These are phyloP conservation scores for Microstegium vimineum DNA, from an alignment of 176 grass and related monocot genomes.

Conservation along the genomic window DNA sequence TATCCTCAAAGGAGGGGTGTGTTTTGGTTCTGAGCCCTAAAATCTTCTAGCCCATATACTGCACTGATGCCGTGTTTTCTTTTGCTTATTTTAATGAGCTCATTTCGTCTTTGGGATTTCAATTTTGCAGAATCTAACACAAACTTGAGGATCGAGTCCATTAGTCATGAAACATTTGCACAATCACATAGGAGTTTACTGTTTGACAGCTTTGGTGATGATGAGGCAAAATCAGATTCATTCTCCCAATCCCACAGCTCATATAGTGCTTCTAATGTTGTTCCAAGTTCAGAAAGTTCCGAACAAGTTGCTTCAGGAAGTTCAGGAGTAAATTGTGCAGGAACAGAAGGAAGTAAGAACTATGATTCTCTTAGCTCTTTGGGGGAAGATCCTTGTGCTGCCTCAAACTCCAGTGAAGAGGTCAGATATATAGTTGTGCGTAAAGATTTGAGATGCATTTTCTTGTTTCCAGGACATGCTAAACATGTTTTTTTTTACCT, in stretches of 20 bases:
- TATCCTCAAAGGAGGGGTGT: slow-evolving; percentile 36
- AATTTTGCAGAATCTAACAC: slow-evolving; percentile 40
- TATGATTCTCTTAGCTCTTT: slow-evolving; percentile 17
- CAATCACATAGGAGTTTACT: slow-evolving; percentile 40
- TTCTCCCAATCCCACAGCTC: slow-evolving; percentile 16
- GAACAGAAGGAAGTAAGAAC: slow-evolving; percentile 27
- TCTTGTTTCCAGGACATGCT: neutral
- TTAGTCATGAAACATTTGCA: slow-evolving; percentile 53
- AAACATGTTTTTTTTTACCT: slow-evolving; percentile 19
- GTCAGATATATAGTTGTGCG: neutral
- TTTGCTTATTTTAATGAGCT: neutral
- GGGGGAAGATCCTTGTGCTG: slow-evolving; percentile 25
- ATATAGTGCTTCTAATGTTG: slow-evolving; percentile 25
- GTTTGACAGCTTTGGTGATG: slow-evolving; percentile 27
- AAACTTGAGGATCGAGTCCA: slow-evolving; percentile 32
- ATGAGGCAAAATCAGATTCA: slow-evolving; percentile 16
- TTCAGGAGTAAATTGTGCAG: slow-evolving; percentile 13
- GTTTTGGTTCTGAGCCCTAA: neutral
- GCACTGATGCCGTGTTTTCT: neutral
- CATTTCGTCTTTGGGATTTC: neutral
- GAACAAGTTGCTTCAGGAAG: slow-evolving; percentile 2
- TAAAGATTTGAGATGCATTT: neutral
- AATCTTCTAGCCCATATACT: neutral
- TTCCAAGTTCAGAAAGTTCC: slow-evolving; percentile 37
- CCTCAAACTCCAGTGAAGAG: slow-evolving; percentile 32